Evolutionary conservation across 2,329 filamentous ascomycete species (phyloP).

Genomic region (Fusarium sublunatum): DNA sequence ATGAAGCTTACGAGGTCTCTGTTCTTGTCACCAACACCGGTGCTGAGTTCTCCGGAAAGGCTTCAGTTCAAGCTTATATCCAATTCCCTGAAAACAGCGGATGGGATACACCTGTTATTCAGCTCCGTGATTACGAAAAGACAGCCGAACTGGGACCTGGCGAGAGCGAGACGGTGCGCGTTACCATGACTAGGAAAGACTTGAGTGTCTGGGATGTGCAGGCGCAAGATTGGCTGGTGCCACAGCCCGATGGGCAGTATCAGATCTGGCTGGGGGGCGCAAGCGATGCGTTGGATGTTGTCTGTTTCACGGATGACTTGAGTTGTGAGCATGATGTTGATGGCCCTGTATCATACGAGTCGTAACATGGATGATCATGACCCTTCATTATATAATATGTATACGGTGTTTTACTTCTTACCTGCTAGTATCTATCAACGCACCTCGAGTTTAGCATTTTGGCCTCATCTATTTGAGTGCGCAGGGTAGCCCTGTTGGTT

Average conservation of each 20-base stretch:
- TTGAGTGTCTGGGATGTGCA: constrained; percentile 78
- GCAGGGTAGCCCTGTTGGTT: too few relatives aligned
- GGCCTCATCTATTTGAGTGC: too few relatives aligned
- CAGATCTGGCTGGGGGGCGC: constrained; percentile 55
- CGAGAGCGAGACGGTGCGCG: constrained; percentile 63
- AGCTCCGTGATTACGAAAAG: constrained; percentile 81
- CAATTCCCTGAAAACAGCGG: constrained; percentile 53
- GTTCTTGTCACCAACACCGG: constrained; percentile 67
- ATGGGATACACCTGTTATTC: constrained; percentile 73
- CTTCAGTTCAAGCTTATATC: constrained; percentile 60
- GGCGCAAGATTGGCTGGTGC: constrained; percentile 74
- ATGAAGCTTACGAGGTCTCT: constrained; percentile 56
- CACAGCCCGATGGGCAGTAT: constrained; percentile 51
- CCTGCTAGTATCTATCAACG: too few relatives aligned
- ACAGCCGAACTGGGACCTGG: constrained; percentile 64
- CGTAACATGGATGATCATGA: neutral
- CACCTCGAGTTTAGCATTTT: too few relatives aligned
- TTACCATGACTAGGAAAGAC: constrained; percentile 74
- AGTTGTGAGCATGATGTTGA: constrained; percentile 42
- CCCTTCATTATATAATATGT: too few relatives aligned
- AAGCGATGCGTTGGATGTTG: constrained; percentile 50
- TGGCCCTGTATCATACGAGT: constrained; percentile 33
- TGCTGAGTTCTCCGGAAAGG: constrained; percentile 54
- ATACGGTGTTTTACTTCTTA: too few relatives aligned
- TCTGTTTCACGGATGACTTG: constrained; percentile 48